Evolutionary conservation across 1,139 yeast species (phyloP).

Genomic region (Lodderomyces beijingensis): DNA sequence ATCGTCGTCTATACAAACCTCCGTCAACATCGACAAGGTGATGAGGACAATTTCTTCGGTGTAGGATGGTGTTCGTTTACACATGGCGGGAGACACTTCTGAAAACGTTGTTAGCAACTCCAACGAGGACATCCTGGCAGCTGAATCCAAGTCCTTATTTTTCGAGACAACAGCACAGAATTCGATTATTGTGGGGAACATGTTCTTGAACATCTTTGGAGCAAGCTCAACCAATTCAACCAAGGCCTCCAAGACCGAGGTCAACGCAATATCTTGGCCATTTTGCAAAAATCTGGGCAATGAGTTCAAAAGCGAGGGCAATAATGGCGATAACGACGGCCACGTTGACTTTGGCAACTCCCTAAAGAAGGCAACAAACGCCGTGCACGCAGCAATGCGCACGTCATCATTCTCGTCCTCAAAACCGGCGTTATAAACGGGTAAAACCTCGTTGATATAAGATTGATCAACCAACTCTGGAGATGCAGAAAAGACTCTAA

Average conservation of each 20-base stretch:
- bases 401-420: conserved; percentile 76
- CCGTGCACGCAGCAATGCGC: conserved; percentile 86
- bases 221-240: conserved; percentile 91
- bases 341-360: conserved; percentile 74
- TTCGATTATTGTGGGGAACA: conserved; percentile 82
- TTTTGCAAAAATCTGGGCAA: conserved; percentile 77
- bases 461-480: conserved; percentile 71
- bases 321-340: conserved; percentile 69
- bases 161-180: conserved; percentile 81
- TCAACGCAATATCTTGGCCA: conserved; percentile 76
- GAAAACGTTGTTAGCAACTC: conserved; percentile 87
- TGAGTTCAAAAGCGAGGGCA: conserved; percentile 81
- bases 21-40: conserved; percentile 84
- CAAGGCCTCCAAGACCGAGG: conserved; percentile 82
- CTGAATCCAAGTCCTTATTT: conserved; percentile 72
- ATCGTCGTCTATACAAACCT: conserved; percentile 83
- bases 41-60: conserved; percentile 68
- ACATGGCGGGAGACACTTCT: conserved; percentile 94
- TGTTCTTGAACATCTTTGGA: conserved; percentile 87
- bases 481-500: conserved; percentile 79
- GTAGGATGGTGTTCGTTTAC: conserved; percentile 73
- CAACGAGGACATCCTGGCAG: conserved; percentile 79
- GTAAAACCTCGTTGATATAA: conserved; percentile 54
- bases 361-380: conserved; percentile 87
- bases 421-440: conserved; percentile 75